Percentiles rank a stretch among this genome's conserved stretches.
Evolutionary conservation across 108 stramenopile genomes (phyloP).

Genomic region (Cylindrotheca closterium): DNA sequence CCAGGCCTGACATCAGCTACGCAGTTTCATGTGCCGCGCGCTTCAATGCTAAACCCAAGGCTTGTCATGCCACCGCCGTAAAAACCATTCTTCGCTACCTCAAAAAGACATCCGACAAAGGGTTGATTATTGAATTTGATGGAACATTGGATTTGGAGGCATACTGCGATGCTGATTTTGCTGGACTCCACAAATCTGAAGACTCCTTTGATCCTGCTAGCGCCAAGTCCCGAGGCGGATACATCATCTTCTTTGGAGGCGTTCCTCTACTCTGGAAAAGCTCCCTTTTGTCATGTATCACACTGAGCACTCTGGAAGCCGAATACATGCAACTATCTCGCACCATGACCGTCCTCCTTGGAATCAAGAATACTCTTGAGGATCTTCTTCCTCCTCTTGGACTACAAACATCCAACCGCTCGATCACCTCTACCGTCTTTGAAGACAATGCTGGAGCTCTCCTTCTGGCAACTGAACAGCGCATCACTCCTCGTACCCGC

Average conservation of each 20-base stretch:
- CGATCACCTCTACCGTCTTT: conserved; percentile 15
- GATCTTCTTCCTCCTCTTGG: background rate
- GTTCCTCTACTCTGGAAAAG: conserved; percentile 45
- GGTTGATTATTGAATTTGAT: too few relatives aligned
- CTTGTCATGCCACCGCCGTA: conserved; percentile 17
- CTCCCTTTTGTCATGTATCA: conserved; percentile 39
- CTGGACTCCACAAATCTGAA: too few relatives aligned
- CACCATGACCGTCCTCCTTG: conserved; percentile 10
- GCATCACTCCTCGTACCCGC: conserved; percentile 26
- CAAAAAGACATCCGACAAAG: too few relatives aligned
- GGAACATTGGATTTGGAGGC: conserved; percentile 8
- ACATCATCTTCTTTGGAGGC: conserved; percentile 15
- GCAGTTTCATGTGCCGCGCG: conserved; percentile 33
- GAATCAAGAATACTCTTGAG: conserved; percentile 12
- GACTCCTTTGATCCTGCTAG: conserved; percentile 26
- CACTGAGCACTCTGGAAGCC: conserved; percentile 34
- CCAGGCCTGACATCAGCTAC: conserved; percentile 39
- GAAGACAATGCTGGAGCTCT: too few relatives aligned
- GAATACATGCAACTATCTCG: conserved; percentile 30
- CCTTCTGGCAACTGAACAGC: conserved; percentile 24
- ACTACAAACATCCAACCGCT: background rate
- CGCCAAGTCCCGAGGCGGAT: conserved; percentile 33
- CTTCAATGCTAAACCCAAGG: conserved; percentile 18
- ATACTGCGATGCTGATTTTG: conserved; percentile 42
- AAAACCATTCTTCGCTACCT: conserved; percentile 37